phyloP scores from a whole-genome alignment of 2,329 filamentous ascomycete species.

The Tolypocladium inflatum region DNA sequence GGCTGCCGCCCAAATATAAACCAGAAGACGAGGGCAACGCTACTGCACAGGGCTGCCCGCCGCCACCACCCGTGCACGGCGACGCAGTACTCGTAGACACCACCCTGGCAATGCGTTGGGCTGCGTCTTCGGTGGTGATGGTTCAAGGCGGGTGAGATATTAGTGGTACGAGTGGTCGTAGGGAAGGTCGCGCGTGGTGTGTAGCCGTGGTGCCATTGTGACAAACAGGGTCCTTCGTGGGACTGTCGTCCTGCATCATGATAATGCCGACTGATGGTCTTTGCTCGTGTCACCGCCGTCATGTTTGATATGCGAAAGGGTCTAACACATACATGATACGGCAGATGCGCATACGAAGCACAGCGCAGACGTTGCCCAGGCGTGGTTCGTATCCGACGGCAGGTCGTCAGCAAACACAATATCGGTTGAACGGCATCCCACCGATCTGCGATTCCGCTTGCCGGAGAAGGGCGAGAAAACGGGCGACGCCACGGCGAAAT shows the following conservation, averaged over 20 bases:
- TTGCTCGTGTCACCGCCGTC: neutral
- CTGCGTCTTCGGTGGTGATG: neutral
- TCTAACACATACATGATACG: neutral
- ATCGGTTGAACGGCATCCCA: neutral
- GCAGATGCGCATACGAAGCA: neutral
- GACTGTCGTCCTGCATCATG: neutral
- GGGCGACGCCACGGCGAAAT: neutral
- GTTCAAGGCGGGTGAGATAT: neutral
- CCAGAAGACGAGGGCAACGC: no score
- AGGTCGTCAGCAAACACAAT: neutral
- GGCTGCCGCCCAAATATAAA: neutral
- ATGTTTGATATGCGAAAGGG: neutral
- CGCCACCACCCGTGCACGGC: no score
- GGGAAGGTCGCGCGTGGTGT: neutral
- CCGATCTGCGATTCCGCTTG: neutral
- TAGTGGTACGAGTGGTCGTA: neutral
- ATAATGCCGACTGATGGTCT: neutral
- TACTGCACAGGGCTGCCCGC: no score
- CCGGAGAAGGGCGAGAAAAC: neutral
- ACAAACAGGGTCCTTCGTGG: neutral
- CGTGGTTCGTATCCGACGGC: neutral
- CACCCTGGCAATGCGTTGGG: neutral
- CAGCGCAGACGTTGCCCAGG: neutral
- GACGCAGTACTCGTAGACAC: neutral
- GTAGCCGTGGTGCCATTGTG: neutral